These are phyloP conservation scores for Trypanosoma conorhini DNA, from an alignment of 208 protist species.

Conservation along the genomic window DNA sequence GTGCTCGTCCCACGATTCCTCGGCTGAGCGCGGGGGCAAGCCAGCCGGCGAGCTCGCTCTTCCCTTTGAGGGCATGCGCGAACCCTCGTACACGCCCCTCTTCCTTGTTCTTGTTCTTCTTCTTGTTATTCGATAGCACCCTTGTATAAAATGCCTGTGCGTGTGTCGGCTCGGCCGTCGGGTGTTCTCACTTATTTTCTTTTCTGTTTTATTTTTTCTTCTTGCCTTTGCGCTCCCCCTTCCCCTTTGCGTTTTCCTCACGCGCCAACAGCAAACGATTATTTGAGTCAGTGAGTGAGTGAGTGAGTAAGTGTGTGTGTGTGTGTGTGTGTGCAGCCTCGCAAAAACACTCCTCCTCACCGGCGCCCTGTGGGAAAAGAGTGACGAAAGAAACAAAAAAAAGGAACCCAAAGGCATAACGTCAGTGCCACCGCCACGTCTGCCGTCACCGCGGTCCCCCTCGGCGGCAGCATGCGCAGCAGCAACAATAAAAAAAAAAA, in stretches of 20 bases:
- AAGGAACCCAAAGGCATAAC: slow-evolving; percentile 8
- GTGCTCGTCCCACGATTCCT: slow-evolving; percentile 70
- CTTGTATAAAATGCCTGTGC: background rate
- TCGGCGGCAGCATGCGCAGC: too few species aligned
- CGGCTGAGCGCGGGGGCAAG: slow-evolving; percentile 11
- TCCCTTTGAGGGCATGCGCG: slow-evolving; percentile 17
- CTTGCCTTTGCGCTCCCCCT: background rate
- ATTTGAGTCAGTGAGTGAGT: slow-evolving; percentile 4
- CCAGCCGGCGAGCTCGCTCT: background rate
- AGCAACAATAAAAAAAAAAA: too few species aligned
- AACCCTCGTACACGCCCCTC: background rate
- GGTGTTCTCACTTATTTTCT: background rate
- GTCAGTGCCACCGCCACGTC: background rate
- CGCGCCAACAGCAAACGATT: background rate
- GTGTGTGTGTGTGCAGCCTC: slow-evolving; percentile 9
- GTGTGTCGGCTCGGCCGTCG: background rate
- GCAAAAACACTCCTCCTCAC: background rate
- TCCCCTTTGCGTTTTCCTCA: background rate
- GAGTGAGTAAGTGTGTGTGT: slow-evolving; percentile 6
- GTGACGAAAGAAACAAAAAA: slow-evolving; percentile 25
- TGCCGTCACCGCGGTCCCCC: background rate
- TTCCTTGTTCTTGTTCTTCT: background rate
- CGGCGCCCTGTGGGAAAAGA: background rate
- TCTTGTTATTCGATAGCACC: background rate
- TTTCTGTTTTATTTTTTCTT: background rate